Conservation (phyloP, 1,284 basidiomycete species). For the Leccinum fuscescens region DNA sequence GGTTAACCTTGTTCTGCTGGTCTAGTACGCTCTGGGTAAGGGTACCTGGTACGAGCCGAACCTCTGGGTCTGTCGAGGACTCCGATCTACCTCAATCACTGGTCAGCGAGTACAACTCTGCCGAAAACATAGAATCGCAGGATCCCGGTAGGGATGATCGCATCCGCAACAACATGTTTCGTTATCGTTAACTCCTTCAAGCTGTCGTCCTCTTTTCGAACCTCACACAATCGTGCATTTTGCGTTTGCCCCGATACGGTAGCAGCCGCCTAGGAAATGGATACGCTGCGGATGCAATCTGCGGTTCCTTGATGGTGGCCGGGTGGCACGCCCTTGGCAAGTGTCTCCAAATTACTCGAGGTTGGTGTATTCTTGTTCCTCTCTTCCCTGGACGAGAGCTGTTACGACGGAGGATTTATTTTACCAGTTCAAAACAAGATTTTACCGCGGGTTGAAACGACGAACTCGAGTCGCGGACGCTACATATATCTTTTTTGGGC, state of each 20-base stretch:
- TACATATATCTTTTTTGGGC: neutral
- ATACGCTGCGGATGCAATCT: neutral
- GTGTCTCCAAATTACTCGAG: neutral
- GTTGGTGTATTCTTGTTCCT: neutral
- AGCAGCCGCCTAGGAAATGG: neutral
- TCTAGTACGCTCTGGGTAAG: slow-evolving; percentile 11
- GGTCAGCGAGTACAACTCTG: neutral
- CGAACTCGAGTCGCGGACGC: neutral
- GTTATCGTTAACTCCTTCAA: neutral
- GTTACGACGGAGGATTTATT: neutral
- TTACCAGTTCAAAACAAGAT: neutral
- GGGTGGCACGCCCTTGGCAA: neutral
- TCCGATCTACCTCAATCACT: neutral
- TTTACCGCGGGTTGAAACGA: neutral
- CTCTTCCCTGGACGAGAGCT: neutral
- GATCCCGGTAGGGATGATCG: neutral
- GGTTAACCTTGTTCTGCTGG: slow-evolving; percentile 9
- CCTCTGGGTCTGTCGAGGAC: neutral
- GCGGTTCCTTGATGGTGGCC: slow-evolving; percentile 1
- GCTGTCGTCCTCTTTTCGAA: neutral
- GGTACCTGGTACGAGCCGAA: neutral
- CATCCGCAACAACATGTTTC: neutral
- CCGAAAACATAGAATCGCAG: neutral
- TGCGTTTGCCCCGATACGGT: neutral
- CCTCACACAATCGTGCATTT: neutral